Percentiles rank a stretch among this genome's conserved stretches.
phyloP scores from a whole-genome alignment of 129 eudicot genomes.

The Ambrosia trifida region DNA sequence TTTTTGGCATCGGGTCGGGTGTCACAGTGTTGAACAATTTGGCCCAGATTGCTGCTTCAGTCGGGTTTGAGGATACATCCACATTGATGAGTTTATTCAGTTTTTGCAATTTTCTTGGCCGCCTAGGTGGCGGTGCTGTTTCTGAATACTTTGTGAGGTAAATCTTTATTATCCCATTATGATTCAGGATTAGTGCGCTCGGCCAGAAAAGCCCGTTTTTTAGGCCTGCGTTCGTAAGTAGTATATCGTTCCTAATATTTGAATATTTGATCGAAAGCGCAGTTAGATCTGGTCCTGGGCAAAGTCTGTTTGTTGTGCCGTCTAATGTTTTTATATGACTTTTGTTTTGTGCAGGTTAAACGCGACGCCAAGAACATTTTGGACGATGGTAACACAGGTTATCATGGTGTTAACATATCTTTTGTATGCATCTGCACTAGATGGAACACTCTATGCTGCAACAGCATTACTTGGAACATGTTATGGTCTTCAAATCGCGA shows the following conservation, averaged over 20 bases:
- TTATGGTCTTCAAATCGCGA: slow-evolving; percentile 80
- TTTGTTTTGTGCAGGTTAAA: slow-evolving; percentile 52
- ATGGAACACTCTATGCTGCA: slow-evolving; percentile 73
- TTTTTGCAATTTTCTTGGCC: slow-evolving; percentile 85
- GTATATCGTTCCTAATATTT: too few relatives aligned
- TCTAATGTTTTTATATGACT: neutral
- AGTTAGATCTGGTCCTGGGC: neutral
- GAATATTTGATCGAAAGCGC: too few relatives aligned
- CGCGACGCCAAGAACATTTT: slow-evolving; percentile 78
- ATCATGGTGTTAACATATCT: slow-evolving; percentile 73
- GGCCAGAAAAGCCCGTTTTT: neutral
- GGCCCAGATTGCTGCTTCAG: slow-evolving; percentile 84
- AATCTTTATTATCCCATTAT: neutral
- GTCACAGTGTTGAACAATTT: slow-evolving; percentile 88
- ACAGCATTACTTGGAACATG: slow-evolving; percentile 88
- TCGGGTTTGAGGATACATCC: slow-evolving; percentile 61
- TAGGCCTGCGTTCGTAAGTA: neutral
- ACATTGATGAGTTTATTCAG: slow-evolving; percentile 77
- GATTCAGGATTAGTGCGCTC: neutral
- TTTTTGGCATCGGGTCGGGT: slow-evolving; percentile 87
- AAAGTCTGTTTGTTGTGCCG: neutral
- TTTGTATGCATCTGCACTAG: slow-evolving; percentile 72
- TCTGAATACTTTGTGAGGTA: slow-evolving; percentile 91
- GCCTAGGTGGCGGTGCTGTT: slow-evolving; percentile 85
- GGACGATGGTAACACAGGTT: slow-evolving; percentile 78